A percentile compares a stretch with the other conserved stretches of the same genome.
Conservation (phyloP, 2,329 filamentous ascomycete species). For the Tricladium varicosporioides region DNA sequence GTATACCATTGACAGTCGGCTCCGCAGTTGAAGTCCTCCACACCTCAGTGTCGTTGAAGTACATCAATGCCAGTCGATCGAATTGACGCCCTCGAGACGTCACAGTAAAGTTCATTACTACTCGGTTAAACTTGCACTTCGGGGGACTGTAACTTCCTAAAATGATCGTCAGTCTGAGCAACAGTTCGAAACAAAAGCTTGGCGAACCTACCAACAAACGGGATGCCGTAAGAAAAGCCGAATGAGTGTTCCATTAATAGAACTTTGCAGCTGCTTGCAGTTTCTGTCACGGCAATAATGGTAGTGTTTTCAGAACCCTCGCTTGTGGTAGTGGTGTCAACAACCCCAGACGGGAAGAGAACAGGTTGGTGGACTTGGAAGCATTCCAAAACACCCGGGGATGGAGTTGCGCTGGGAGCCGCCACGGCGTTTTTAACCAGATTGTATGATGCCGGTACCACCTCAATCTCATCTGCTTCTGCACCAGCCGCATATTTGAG, state of each 20-base stretch:
- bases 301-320: slow-evolving; percentile 27
- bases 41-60: slow-evolving; percentile 74
- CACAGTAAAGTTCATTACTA: slow-evolving; percentile 74
- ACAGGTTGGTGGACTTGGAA: slow-evolving; percentile 71
- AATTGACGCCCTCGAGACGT: slow-evolving; percentile 70
- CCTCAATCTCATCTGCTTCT: background rate
- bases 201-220: slow-evolving; percentile 61
- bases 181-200: slow-evolving; percentile 4
- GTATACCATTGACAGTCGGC: slow-evolving; percentile 67
- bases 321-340: slow-evolving; percentile 35
- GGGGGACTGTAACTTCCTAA: slow-evolving; percentile 65
- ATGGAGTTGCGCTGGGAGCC: slow-evolving; percentile 23
- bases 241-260: slow-evolving; percentile 71
- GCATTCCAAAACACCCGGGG: slow-evolving; percentile 49
- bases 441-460: slow-evolving; percentile 2
- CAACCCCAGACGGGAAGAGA: slow-evolving; percentile 45
- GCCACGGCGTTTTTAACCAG: slow-evolving; percentile 25
- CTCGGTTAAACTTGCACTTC: slow-evolving; percentile 67
- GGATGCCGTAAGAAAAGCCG: slow-evolving; percentile 68
- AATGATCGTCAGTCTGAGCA: slow-evolving; percentile 6
- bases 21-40: slow-evolving; percentile 83
- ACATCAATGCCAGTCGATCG: slow-evolving; percentile 75
- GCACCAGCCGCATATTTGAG: background rate
- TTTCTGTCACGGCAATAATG: slow-evolving; percentile 23
- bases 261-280: slow-evolving; percentile 44